Conservation (phyloP, 2,329 filamentous ascomycete species). For the Stagonosporopsis chrysanthemi region DNA sequence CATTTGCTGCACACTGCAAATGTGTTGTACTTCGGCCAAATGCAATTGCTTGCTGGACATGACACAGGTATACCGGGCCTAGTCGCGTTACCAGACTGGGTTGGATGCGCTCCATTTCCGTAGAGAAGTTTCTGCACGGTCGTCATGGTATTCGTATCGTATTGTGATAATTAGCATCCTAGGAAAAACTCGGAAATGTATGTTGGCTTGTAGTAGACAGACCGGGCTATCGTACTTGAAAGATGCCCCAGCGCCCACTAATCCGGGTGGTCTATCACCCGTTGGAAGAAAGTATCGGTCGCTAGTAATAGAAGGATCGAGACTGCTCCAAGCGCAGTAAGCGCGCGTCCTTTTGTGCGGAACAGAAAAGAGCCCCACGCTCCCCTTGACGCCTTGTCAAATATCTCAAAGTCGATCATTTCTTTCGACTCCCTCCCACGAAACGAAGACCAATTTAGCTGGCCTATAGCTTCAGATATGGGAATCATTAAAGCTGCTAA, state of each 20-base stretch:
- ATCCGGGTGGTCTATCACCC: conserved; percentile 22
- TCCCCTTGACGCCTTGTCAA: conserved; percentile 39
- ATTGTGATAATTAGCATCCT: background rate
- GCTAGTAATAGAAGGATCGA: conserved; percentile 19
- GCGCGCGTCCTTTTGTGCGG: conserved; percentile 22
- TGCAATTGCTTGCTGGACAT: conserved; percentile 41
- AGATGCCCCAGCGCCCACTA: conserved; percentile 7
- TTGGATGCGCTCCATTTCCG: conserved; percentile 18
- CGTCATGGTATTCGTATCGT: background rate
- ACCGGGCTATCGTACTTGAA: background rate
- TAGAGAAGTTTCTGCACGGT: background rate
- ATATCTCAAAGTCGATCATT: conserved; percentile 42
- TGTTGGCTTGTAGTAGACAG: conserved; percentile 11
- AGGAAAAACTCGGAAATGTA: background rate
- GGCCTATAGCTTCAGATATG: conserved; percentile 38
- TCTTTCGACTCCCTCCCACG: conserved; percentile 24
- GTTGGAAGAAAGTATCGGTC: conserved; percentile 43
- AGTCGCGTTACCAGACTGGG: conserved; percentile 29
- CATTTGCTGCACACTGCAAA: conserved; percentile 38
- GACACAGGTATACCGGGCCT: conserved; percentile 35
- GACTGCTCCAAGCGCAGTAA: conserved; percentile 16
- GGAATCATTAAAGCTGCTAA: conserved; percentile 38
- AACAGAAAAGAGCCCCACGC: conserved; percentile 29
- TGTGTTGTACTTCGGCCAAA: conserved; percentile 36
- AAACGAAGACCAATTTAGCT: conserved; percentile 46